A percentile compares a stretch with the other conserved stretches of the same genome.
These are phyloP conservation scores for Lasiosphaeria ovina DNA, from an alignment of 495 filamentous ascomycete genomes.

Conservation along the genomic window DNA sequence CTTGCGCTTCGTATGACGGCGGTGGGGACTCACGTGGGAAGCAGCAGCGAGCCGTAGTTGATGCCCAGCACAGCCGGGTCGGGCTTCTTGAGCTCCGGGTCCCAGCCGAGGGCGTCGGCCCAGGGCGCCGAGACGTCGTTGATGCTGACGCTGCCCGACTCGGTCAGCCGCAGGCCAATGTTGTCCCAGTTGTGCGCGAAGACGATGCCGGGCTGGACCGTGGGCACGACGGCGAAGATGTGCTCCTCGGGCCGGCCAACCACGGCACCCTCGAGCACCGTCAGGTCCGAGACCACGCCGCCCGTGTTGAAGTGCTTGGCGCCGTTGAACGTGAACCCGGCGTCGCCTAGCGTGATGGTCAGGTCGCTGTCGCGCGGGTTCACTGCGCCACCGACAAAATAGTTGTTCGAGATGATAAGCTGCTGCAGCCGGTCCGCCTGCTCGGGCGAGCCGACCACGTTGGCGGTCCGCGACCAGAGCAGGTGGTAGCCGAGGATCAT, in stretches of 20 bases:
- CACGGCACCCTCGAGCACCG: constrained; percentile 57
- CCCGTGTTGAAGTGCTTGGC: constrained; percentile 63
- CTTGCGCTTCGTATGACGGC: neutral
- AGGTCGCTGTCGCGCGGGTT: constrained; percentile 61
- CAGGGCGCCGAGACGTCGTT: constrained; percentile 53
- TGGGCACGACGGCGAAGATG: constrained; percentile 57
- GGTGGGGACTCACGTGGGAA: constrained; percentile 40
- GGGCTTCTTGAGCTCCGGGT: constrained; percentile 42
- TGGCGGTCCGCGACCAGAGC: constrained; percentile 57
- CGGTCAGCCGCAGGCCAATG: constrained; percentile 58
- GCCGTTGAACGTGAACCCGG: constrained; percentile 55
- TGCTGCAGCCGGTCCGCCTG: constrained; percentile 53
- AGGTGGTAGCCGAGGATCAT: constrained; percentile 63
- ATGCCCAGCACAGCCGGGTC: constrained; percentile 44
- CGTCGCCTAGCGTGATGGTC: constrained; percentile 50
- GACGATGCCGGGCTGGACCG: constrained; percentile 51
- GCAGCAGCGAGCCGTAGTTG: constrained; percentile 50
- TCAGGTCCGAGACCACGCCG: constrained; percentile 60
- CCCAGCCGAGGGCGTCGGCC: constrained; percentile 60
- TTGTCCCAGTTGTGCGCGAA: constrained; percentile 63
- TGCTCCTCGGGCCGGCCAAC: constrained; percentile 51
- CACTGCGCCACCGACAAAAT: constrained; percentile 60
- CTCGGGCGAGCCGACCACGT: constrained; percentile 54
- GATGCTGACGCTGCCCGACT: constrained; percentile 58
- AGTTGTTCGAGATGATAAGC: constrained; percentile 56